Evolutionary conservation across 2,329 filamentous ascomycete genomes (phyloP), one percentile per base, ranked within the genome.

Genomic region (Blumeria graminis): DNA sequence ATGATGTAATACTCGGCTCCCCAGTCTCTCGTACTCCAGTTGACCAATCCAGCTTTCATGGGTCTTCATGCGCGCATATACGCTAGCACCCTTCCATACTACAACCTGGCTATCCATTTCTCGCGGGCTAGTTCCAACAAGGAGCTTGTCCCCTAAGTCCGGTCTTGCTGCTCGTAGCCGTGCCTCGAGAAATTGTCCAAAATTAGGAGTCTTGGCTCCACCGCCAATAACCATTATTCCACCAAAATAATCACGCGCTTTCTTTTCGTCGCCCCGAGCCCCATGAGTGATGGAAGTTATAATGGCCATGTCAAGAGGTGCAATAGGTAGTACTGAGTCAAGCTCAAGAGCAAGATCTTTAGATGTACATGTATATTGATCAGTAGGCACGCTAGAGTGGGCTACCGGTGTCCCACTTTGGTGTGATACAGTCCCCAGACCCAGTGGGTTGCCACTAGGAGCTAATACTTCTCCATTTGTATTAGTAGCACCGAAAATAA

Each of bases 101-200:
- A 96, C 84, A n/a, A 96, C 89, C 69, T 95, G 88, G 58, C 92
- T 87, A 69, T 98, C 92, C 72, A 98, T 83, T 63, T 98, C 92
- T 63, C 90, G 76, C 0, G 92, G 92, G 75, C 75, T 92, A 59
- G 75, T 72, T 59, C 77, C 80, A 55, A 82, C 78, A 28, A 81
- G 69, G 59, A 82, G 79, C 58, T 74, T 72, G 35, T 82, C 80
- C 18, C 69, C 69, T 48, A 82, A 68, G 61, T 82, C 79, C 3
- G 77, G 77, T 46, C 77, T 70, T 54, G 82, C 74, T 59, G 76
- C 74, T 63, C 86, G 81, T 55, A 96, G 75, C 63, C 80, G 78
- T 65, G 90, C 84, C 69, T 98, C 92, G 1, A 98, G 74, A 60
- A 85, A 86, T 1, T 81, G 76, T 22, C 85, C 82, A 63, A 98